Conservation (phyloP, 2,329 filamentous ascomycete genomes). For the Apiospora arundinis region DNA sequence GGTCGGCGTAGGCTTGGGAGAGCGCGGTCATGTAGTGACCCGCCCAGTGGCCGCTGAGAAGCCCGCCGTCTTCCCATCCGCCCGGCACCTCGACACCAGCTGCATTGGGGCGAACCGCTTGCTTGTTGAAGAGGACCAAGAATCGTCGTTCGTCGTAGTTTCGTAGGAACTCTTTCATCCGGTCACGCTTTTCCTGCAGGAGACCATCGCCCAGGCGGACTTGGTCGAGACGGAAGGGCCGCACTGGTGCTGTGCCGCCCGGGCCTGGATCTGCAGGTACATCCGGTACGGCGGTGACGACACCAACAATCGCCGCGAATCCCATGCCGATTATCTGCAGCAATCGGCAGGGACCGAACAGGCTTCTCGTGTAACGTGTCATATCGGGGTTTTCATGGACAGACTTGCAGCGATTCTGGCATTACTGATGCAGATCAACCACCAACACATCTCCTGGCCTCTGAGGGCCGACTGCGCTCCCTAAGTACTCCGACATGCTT, state of each 20-base stretch:
- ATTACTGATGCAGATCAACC: neutral
- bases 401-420: neutral
- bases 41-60: conserved; percentile 43
- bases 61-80: conserved; percentile 43
- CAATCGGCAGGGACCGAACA: neutral
- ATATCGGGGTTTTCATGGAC: neutral
- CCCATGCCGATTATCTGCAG: neutral
- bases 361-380: neutral
- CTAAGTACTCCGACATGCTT: no score
- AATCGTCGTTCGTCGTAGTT: conserved; percentile 40
- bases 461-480: neutral
- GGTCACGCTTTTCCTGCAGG: conserved; percentile 42
- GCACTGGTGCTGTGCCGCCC: conserved; percentile 39
- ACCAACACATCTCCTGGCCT: no score
- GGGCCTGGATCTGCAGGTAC: conserved; percentile 34
- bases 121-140: conserved; percentile 41
- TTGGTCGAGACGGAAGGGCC: conserved; percentile 42
- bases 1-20: conserved; percentile 41
- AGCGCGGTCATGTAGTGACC: conserved; percentile 42
- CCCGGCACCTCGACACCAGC: conserved; percentile 35
- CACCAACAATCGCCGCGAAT: conserved; percentile 25
- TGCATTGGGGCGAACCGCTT: conserved; percentile 39
- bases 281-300: neutral
- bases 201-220: conserved; percentile 39
- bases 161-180: conserved; percentile 38